Conservation (phyloP, 176 grass and related monocot genomes). For the Typha latifolia region DNA sequence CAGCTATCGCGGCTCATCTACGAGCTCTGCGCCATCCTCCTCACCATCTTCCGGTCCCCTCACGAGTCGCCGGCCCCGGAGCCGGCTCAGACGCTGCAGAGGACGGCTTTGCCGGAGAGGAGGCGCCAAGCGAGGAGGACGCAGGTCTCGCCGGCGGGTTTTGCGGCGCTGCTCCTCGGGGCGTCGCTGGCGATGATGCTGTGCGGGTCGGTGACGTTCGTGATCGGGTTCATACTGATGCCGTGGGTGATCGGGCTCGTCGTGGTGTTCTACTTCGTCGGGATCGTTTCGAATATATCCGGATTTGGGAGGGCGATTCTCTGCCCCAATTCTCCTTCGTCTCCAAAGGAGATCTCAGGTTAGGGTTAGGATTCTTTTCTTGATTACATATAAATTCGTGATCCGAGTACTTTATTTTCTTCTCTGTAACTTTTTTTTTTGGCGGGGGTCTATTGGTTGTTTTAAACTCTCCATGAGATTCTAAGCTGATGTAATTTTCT, state of each 20-base stretch:
- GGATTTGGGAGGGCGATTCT: constrained; percentile 33
- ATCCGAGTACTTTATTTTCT: no score
- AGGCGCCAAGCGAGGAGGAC: background rate
- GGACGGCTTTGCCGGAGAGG: background rate
- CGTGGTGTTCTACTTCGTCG: constrained; percentile 55
- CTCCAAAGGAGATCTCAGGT: constrained; percentile 25
- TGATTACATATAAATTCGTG: background rate
- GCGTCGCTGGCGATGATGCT: constrained; percentile 78
- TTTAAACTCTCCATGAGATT: no score
- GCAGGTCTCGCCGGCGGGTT: constrained; percentile 25
- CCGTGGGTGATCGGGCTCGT: constrained; percentile 70
- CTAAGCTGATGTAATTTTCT: no score
- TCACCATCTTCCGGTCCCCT: constrained; percentile 24
- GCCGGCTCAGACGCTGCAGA: background rate
- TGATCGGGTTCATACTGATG: constrained; percentile 75
- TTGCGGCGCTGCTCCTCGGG: constrained; percentile 57
- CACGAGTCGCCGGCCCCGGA: background rate
- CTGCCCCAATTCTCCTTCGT: constrained; percentile 5
- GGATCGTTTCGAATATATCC: constrained; percentile 55
- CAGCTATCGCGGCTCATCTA: constrained; percentile 41
- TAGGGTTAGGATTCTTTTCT: background rate
- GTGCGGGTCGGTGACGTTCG: constrained; percentile 76
- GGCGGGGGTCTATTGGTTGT: no score
- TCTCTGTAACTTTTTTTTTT: constrained; percentile 4
- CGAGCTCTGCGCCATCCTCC: constrained; percentile 54